Conservation (phyloP, 1,139 yeast species). For the Sugiyamaella pinicola region DNA sequence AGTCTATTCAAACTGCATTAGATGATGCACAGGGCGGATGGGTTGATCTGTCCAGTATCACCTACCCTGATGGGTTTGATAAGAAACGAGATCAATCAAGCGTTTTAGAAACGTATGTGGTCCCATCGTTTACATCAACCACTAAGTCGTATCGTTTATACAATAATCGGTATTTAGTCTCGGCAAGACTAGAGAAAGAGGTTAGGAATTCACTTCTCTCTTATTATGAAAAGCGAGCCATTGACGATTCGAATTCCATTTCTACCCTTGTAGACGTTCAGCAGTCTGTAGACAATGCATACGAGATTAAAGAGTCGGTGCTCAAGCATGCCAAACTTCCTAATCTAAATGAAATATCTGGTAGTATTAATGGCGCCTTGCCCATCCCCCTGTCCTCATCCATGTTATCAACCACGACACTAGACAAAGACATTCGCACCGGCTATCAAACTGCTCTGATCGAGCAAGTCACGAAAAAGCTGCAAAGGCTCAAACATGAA, state of each 20-base stretch:
- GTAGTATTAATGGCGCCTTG: neutral
- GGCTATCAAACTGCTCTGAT: conserved; percentile 19
- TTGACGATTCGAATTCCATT: neutral
- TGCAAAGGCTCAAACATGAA: conserved; percentile 24
- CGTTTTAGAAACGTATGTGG: neutral
- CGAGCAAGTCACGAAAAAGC: conserved; percentile 14
- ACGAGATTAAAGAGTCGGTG: conserved; percentile 14
- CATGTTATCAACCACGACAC: neutral
- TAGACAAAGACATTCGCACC: conserved; percentile 22
- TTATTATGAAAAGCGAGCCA: conserved; percentile 4
- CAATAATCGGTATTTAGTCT: conserved; percentile 13
- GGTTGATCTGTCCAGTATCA: conserved; percentile 22
- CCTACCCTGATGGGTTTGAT: conserved; percentile 7
- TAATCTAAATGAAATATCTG: neutral
- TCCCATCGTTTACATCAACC: conserved; percentile 5
- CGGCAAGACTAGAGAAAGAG: conserved; percentile 9
- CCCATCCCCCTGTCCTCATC: conserved; percentile 1
- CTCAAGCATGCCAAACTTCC: conserved; percentile 11
- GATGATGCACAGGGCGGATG: conserved; percentile 25
- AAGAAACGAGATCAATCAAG: conserved; percentile 5
- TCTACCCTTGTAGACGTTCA: conserved; percentile 8
- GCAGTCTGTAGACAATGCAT: conserved; percentile 2
- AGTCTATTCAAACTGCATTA: conserved; percentile 19
- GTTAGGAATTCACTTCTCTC: neutral
- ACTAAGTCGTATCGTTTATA: conserved; percentile 4